Conservation (phyloP, 2,329 filamentous ascomycete genomes). For the Didymellaceae sp. region DNA sequence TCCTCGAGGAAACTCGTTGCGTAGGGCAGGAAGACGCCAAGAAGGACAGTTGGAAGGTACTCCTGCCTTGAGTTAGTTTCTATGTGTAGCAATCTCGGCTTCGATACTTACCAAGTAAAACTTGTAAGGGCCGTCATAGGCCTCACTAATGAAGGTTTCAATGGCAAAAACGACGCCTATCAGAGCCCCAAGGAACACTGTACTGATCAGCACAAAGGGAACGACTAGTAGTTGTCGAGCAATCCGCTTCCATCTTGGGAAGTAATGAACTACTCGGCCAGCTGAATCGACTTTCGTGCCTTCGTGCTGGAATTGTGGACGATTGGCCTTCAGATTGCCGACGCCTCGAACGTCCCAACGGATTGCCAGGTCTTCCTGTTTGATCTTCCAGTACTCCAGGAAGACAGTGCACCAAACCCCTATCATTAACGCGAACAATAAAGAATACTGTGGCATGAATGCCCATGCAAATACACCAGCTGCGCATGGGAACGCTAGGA, state of each 20-base stretch:
- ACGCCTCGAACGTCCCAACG: slow-evolving; percentile 45
- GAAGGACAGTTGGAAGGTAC: slow-evolving; percentile 42
- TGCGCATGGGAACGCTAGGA: slow-evolving; percentile 38
- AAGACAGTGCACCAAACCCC: slow-evolving; percentile 46
- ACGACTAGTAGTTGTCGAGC: slow-evolving; percentile 39
- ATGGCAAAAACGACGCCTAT: slow-evolving; percentile 41
- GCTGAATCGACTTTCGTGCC: slow-evolving; percentile 33
- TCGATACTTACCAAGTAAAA: slow-evolving; percentile 30
- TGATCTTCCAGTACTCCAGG: slow-evolving; percentile 46
- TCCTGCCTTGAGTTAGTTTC: slow-evolving; percentile 30
- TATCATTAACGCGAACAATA: slow-evolving; percentile 39
- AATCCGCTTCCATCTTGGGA: slow-evolving; percentile 42
- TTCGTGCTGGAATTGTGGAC: slow-evolving; percentile 38
- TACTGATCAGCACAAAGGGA: slow-evolving; percentile 40
- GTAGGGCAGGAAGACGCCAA: slow-evolving; percentile 40
- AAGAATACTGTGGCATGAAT: slow-evolving; percentile 41
- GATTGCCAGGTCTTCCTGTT: slow-evolving; percentile 41
- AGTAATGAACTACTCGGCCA: slow-evolving; percentile 34
- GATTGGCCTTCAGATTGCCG: slow-evolving; percentile 37
- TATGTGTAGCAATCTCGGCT: background rate
- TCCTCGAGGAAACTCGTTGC: slow-evolving; percentile 37
- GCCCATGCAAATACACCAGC: slow-evolving; percentile 40
- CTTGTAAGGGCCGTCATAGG: slow-evolving; percentile 43
- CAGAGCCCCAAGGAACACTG: slow-evolving; percentile 33
- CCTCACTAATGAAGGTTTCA: slow-evolving; percentile 43